phyloP scores from a whole-genome alignment of 768 basidiomycete genomes.

The Mycena filopes region DNA sequence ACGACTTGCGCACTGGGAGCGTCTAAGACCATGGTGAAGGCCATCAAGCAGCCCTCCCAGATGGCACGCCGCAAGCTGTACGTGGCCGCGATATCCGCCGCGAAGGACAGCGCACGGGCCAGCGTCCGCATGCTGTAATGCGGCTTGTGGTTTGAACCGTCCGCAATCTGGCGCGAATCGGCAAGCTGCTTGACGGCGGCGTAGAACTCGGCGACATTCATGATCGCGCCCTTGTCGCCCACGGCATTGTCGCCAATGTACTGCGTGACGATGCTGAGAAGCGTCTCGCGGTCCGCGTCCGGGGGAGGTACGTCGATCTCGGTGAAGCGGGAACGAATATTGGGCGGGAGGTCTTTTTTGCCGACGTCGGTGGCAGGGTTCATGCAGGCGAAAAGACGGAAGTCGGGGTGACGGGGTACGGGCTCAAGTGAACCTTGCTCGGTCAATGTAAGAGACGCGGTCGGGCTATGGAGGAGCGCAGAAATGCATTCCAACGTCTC shows the following conservation, averaged over 20 bases:
- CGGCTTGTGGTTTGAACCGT: conserved; percentile 91
- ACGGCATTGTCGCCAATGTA: conserved; percentile 88
- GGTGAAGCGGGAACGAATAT: conserved; percentile 91
- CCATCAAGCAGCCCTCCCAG: conserved; percentile 98
- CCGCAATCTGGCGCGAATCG: conserved; percentile 81
- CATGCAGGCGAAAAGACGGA: conserved; percentile 99
- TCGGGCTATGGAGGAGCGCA: conserved; percentile 85
- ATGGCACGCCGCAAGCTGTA: conserved; percentile 88
- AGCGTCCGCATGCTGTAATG: conserved; percentile 99
- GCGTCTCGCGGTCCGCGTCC: conserved; percentile 90
- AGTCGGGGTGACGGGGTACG: conserved; percentile 91
- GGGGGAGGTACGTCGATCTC: conserved; percentile 96
- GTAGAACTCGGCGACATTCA: conserved; percentile 95
- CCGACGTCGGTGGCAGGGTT: conserved; percentile 99
- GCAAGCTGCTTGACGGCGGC: conserved; percentile 80
- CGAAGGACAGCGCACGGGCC: conserved; percentile 89
- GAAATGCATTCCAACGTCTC: conserved; percentile 96
- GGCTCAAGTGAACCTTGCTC: conserved; percentile 93
- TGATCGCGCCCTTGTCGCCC: conserved; percentile 86
- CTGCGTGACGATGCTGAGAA: conserved; percentile 86
- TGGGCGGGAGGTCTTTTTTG: conserved; percentile 95
- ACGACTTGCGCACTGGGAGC: conserved; percentile 74
- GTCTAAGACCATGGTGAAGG: conserved; percentile 96
- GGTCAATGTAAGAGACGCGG: conserved; percentile 90
- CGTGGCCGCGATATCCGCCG: conserved; percentile 78